Percentiles rank a stretch among this genome's conserved stretches.
Evolutionary conservation across 1,139 yeast genomes (phyloP).

Genomic region (Kluyveromyces marxianus): DNA sequence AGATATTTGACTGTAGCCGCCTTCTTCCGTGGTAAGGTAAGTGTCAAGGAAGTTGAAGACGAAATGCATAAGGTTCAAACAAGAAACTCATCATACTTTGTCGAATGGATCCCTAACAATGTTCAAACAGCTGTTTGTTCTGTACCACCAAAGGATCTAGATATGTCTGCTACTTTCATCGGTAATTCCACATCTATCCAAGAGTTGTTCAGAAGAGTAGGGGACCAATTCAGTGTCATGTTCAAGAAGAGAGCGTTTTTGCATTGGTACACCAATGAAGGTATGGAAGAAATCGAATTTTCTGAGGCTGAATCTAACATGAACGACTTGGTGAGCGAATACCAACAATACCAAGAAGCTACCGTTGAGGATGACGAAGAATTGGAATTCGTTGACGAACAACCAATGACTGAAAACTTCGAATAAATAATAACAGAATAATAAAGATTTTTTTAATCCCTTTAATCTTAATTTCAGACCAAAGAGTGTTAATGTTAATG

Average conservation of each 20-base stretch:
- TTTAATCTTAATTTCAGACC: neutral
- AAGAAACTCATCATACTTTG: constrained; percentile 73
- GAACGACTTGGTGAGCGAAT: constrained; percentile 82
- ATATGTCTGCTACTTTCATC: constrained; percentile 85
- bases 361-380: constrained; percentile 67
- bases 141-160: constrained; percentile 78
- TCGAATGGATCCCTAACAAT: constrained; percentile 95
- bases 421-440: constrained; percentile 10
- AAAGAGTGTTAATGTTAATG: neutral
- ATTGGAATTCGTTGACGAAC: constrained; percentile 53
- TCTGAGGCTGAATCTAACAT: constrained; percentile 78
- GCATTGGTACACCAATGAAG: constrained; percentile 93
- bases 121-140: constrained; percentile 92
- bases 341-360: constrained; percentile 89
- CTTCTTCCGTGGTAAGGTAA: constrained; percentile 86
- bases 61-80: constrained; percentile 83
- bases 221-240: constrained; percentile 87
- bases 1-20: constrained; percentile 92
- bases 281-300: constrained; percentile 93
- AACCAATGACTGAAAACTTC: constrained; percentile 27
- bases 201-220: constrained; percentile 82
- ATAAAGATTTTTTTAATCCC: neutral
- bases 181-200: constrained; percentile 91
- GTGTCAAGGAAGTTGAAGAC: constrained; percentile 88
- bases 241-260: constrained; percentile 90